Conservation (phyloP, 2,329 filamentous ascomycete species). For the Apiospora sp. region DNA sequence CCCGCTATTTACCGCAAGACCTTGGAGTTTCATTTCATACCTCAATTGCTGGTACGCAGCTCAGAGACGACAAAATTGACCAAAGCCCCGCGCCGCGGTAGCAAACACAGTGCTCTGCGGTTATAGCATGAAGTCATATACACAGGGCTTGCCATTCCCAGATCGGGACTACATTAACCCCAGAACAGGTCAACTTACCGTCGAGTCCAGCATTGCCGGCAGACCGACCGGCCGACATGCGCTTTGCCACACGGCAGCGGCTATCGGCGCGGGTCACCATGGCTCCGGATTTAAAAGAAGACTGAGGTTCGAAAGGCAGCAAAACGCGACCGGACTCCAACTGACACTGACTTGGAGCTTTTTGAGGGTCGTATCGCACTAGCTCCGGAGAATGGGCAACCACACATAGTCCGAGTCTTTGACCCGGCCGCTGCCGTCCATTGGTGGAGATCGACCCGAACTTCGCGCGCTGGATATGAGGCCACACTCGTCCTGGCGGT, state of each 20-base stretch:
- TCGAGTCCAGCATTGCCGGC: neutral
- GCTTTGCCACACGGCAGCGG: conserved; percentile 15
- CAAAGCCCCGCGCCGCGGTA: neutral
- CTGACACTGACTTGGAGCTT: neutral
- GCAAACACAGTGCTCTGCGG: neutral
- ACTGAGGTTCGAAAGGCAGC: neutral
- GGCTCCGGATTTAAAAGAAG: neutral
- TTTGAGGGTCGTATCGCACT: neutral
- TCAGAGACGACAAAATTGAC: neutral
- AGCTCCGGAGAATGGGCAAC: neutral
- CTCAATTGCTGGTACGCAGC: neutral
- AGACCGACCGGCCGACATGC: neutral
- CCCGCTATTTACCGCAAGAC: neutral
- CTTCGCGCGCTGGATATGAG: neutral
- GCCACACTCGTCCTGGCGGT: neutral
- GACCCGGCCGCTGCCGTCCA: neutral
- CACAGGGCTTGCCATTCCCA: neutral
- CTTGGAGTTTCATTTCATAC: neutral
- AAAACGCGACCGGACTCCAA: neutral
- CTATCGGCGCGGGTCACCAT: neutral
- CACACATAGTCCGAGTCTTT: neutral
- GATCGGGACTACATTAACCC: neutral
- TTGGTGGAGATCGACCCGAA: neutral
- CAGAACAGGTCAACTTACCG: neutral
- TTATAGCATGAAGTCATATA: neutral